Conservation (phyloP, 176 grass and related monocot genomes). For the Cenchrus purpureus region DNA sequence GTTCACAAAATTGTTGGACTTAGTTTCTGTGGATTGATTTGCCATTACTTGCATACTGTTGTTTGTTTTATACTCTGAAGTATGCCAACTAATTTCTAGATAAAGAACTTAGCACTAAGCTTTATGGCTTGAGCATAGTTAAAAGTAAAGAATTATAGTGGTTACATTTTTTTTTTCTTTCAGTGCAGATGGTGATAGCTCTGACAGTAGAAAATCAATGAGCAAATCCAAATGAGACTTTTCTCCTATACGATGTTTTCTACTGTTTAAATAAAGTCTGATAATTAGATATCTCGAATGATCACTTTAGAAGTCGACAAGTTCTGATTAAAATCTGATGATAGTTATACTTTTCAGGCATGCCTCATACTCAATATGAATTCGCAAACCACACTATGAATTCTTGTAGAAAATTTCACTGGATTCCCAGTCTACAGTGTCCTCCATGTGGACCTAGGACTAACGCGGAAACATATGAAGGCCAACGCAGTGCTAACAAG, state of each 20-base stretch:
- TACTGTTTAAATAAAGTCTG: not conserved
- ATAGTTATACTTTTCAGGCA: slow-evolving; percentile 27
- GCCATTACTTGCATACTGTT: not conserved
- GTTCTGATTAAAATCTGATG: slow-evolving; percentile 36
- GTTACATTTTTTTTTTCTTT: not conserved
- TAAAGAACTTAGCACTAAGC: not conserved
- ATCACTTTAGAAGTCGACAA: not conserved
- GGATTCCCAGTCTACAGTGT: not conserved
- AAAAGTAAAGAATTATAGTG: not conserved
- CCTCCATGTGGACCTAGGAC: slow-evolving; percentile 3
- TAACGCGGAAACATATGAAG: slow-evolving; percentile 19
- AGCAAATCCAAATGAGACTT: not conserved
- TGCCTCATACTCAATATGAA: slow-evolving; percentile 5
- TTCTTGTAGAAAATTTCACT: slow-evolving; percentile 43
- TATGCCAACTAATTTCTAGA: not conserved
- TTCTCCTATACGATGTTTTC: not conserved
- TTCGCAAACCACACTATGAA: slow-evolving; percentile 12
- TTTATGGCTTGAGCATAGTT: not conserved
- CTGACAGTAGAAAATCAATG: not conserved
- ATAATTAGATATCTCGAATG: not conserved
- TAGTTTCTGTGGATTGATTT: not conserved
- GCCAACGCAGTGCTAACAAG: slow-evolving; percentile 5
- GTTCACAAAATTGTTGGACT: not conserved
- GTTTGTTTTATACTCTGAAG: not conserved
- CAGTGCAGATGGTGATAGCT: not conserved